phyloP scores from a whole-genome alignment of 192 early-diverging fungal species.

The Coemansia guatemalensis region DNA sequence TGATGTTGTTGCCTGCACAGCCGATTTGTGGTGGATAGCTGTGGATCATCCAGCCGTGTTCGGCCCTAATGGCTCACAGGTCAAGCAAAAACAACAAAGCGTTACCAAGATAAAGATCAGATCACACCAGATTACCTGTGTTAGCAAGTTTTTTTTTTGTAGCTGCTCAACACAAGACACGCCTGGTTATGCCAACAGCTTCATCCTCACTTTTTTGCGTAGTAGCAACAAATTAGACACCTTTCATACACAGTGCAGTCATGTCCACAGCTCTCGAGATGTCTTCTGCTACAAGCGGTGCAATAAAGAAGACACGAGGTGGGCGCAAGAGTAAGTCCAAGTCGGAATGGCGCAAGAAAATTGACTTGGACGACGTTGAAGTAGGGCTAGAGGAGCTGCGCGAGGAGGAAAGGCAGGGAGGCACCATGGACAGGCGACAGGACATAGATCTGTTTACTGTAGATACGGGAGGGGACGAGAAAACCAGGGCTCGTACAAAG shows the following conservation, averaged over 20 bases:
- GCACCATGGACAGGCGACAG: conserved; percentile 20
- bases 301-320: conserved; percentile 55
- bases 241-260: too few species aligned
- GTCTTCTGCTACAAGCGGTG: neutral
- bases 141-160: conserved; percentile 10
- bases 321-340: conserved; percentile 90
- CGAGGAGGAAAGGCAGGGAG: conserved; percentile 67
- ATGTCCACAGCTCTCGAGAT: neutral
- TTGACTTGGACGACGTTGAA: conserved; percentile 82
- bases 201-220: neutral
- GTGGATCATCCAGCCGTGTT: too few species aligned
- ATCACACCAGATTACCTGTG: too few species aligned
- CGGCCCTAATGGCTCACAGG: too few species aligned
- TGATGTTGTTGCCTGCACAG: too few species aligned
- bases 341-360: conserved; percentile 91
- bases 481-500: conserved; percentile 13
- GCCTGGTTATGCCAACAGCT: too few species aligned
- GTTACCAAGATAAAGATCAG: too few species aligned
- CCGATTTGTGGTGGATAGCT: too few species aligned
- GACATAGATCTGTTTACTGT: conserved; percentile 28
- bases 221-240: conserved; percentile 8
- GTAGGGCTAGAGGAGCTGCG: conserved; percentile 65
- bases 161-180: too few species aligned
- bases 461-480: conserved; percentile 22
- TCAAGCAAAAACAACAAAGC: too few species aligned